Percentiles rank a stretch among this genome's conserved stretches.
phyloP scores from a whole-genome alignment of 441 rosid genomes.

The Erodium trifolium region DNA sequence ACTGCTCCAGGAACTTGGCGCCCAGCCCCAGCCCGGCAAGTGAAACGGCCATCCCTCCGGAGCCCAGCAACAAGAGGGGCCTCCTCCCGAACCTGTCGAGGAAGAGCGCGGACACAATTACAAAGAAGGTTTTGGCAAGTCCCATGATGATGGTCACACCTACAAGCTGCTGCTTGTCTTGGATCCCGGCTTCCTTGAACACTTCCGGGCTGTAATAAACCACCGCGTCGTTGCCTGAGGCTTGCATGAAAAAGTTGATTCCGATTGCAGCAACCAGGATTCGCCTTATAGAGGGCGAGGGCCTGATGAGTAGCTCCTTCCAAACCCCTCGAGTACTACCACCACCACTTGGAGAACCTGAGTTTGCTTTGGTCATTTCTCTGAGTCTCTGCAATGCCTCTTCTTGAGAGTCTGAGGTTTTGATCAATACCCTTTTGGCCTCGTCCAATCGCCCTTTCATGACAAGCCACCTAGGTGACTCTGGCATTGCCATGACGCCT shows the following conservation, averaged over 20 bases:
- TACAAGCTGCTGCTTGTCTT: conserved; percentile 26
- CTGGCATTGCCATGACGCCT: conserved; percentile 42
- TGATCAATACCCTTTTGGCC: conserved; percentile 37
- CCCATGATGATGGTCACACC: conserved; percentile 50
- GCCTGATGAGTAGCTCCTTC: conserved; percentile 38
- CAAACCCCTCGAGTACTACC: conserved; percentile 26
- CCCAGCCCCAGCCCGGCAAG: conserved; percentile 33
- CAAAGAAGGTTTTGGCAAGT: conserved; percentile 33
- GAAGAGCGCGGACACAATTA: conserved; percentile 32
- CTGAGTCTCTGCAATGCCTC: conserved; percentile 42
- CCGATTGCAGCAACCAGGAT: conserved; percentile 48
- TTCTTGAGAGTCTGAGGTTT: conserved; percentile 23
- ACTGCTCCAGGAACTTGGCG: conserved; percentile 20
- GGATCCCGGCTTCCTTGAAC: conserved; percentile 44
- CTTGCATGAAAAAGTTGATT: conserved; percentile 66
- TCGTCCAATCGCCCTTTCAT: conserved; percentile 31
- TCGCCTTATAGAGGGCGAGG: conserved; percentile 37
- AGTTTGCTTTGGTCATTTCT: conserved; percentile 33
- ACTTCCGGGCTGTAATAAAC: conserved; percentile 36
- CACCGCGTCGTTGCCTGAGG: conserved; percentile 45
- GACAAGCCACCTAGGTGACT: conserved; percentile 56
- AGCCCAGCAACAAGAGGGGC: conserved; percentile 38
- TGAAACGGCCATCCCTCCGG: conserved; percentile 44
- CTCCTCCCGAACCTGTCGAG: conserved; percentile 45
- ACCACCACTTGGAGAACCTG: neutral